A percentile compares a stretch with the other conserved stretches of the same genome.
Evolutionary conservation across 1,139 yeast species (phyloP).

Genomic region (Starmera stellimalicola): DNA sequence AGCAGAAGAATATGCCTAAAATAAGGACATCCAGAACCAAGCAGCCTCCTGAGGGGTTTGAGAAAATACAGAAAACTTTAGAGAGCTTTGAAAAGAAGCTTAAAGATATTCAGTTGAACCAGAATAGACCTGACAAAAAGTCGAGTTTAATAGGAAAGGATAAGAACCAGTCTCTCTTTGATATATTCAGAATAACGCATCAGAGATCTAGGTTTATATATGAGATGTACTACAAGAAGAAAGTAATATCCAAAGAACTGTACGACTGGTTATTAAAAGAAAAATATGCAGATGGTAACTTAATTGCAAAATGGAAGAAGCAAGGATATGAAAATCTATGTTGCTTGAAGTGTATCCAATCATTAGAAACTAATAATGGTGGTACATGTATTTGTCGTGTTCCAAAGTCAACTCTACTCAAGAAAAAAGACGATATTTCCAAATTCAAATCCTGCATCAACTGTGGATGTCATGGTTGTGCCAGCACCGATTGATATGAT

Average conservation of each 20-base stretch:
- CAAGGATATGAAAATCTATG: constrained; percentile 85
- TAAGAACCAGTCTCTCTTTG: constrained; percentile 60
- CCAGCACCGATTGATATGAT: constrained; percentile 53
- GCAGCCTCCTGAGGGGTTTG: constrained; percentile 68
- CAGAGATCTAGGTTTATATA: constrained; percentile 72
- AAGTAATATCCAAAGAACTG: constrained; percentile 56
- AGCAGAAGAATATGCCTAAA: constrained; percentile 33
- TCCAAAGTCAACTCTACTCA: constrained; percentile 46
- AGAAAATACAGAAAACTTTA: constrained; percentile 63
- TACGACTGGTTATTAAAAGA: constrained; percentile 71
- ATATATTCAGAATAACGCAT: constrained; percentile 59
- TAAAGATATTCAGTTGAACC: constrained; percentile 43
- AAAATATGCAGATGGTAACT: constrained; percentile 54
- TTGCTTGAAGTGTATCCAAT: constrained; percentile 70
- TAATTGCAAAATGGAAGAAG: constrained; percentile 88
- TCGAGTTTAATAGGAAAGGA: constrained; percentile 23
- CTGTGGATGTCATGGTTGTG: constrained; percentile 88
- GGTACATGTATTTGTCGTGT: constrained; percentile 81
- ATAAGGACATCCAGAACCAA: constrained; percentile 30
- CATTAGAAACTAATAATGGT: constrained; percentile 53
- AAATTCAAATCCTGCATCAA: constrained; percentile 57
- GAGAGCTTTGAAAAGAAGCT: constrained; percentile 50
- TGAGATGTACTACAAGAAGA: constrained; percentile 61
- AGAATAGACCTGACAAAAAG: constrained; percentile 11
- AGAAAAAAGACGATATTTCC: constrained; percentile 23